Evolutionary conservation across 73 alveolate species (phyloP).

Genomic region (Loxodes magnus): DNA sequence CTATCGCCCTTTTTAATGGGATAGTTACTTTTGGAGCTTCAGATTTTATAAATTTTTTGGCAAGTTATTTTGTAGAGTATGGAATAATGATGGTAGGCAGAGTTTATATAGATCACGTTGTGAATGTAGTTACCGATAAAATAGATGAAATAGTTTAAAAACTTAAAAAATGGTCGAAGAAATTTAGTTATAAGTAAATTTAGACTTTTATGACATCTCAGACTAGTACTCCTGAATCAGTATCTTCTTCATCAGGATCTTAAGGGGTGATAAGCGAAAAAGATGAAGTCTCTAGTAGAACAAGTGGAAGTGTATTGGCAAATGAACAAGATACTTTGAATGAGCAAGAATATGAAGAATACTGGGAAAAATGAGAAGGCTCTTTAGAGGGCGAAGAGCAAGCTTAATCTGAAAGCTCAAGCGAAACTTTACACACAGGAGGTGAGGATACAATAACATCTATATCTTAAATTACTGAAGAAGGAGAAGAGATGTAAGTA

Average conservation of each 20-base stretch:
- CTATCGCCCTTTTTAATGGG: conserved; percentile 51
- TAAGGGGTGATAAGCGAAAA: not conserved
- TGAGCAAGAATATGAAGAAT: not conserved
- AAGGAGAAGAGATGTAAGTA: conserved; percentile 39
- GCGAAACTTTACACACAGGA: not conserved
- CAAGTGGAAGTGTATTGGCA: not conserved
- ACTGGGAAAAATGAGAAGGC: too few species aligned
- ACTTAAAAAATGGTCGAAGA: too few species aligned
- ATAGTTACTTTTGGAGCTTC: conserved; percentile 79
- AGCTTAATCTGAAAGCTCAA: too few species aligned
- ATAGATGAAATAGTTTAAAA: conserved; percentile 27
- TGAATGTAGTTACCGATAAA: conserved; percentile 10
- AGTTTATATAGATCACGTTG: conserved; percentile 44
- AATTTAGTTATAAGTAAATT: too few species aligned
- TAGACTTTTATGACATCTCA: too few species aligned
- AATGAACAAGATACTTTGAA: not conserved
- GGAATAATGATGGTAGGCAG: conserved; percentile 48
- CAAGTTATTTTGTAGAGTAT: conserved; percentile 56
- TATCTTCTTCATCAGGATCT: not conserved
- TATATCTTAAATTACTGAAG: conserved; percentile 12
- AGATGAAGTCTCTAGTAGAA: not conserved
- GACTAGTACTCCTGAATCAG: too few species aligned
- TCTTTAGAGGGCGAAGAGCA: conserved; percentile 4
- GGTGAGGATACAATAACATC: conserved; percentile 16
- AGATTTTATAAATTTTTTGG: conserved; percentile 64